phyloP scores from a whole-genome alignment of 495 filamentous ascomycete species.

The Mytilinidion resinicola region DNA sequence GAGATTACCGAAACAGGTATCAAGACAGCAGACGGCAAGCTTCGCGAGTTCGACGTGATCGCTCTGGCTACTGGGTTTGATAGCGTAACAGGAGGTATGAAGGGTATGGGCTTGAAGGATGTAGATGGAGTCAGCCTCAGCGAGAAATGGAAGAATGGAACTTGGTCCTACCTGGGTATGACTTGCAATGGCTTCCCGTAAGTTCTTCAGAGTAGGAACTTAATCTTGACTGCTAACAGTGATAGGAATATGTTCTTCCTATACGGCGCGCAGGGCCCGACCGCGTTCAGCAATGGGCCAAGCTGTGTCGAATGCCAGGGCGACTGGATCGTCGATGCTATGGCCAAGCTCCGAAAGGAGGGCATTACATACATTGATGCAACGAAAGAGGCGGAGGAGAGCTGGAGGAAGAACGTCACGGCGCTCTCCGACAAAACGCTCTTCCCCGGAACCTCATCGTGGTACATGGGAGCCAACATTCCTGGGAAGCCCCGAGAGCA shows the following conservation, averaged over 20 bases:
- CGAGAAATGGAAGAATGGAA: slow-evolving; percentile 45
- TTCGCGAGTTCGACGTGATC: slow-evolving; percentile 47
- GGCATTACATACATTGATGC: slow-evolving; percentile 41
- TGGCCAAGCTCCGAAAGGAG: slow-evolving; percentile 39
- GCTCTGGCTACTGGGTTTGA: slow-evolving; percentile 54
- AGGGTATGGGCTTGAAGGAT: slow-evolving; percentile 44
- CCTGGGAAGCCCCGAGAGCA: slow-evolving; percentile 44
- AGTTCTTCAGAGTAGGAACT: slow-evolving; percentile 1
- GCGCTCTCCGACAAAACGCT: slow-evolving; percentile 41
- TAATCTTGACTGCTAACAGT: not conserved
- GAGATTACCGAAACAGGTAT: slow-evolving; percentile 42
- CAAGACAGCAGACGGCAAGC: slow-evolving; percentile 36
- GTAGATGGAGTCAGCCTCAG: slow-evolving; percentile 38
- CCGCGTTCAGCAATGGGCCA: slow-evolving; percentile 46
- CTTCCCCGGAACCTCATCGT: slow-evolving; percentile 41
- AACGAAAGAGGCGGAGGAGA: slow-evolving; percentile 41
- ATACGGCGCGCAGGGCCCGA: slow-evolving; percentile 48
- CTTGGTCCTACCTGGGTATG: slow-evolving; percentile 46
- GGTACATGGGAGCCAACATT: slow-evolving; percentile 42
- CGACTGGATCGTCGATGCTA: slow-evolving; percentile 46
- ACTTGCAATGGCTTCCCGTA: slow-evolving; percentile 42
- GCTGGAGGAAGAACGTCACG: slow-evolving; percentile 41
- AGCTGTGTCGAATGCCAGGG: slow-evolving; percentile 45
- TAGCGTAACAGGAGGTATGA: slow-evolving; percentile 46
- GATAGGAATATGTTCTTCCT: slow-evolving; percentile 47